Percentiles rank a stretch among this genome's conserved stretches.
These are phyloP conservation scores for Solanum sparsipilum DNA, from an alignment of 257 asterid species.

Conservation along the genomic window DNA sequence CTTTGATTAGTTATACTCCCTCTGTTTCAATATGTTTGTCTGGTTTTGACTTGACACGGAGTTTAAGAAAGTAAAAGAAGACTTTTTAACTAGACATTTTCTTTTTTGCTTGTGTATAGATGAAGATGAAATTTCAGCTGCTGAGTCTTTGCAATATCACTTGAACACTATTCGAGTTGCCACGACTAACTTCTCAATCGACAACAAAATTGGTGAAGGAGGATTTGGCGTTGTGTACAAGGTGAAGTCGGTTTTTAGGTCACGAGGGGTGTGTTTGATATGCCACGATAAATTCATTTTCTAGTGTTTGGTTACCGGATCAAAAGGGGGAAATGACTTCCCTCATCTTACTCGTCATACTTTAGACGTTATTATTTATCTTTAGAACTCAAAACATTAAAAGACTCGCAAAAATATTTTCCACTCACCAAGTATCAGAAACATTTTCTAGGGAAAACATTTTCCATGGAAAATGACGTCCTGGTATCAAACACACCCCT, in stretches of 20 bases:
- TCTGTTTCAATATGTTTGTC: neutral
- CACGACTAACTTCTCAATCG: conserved; percentile 2
- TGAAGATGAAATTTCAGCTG: neutral
- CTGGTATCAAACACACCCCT: neutral
- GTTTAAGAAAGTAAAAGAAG: no score
- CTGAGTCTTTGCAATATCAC: neutral
- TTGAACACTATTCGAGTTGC: conserved; percentile 6
- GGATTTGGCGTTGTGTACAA: conserved; percentile 15
- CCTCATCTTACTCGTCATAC: neutral
- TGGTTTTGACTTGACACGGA: neutral
- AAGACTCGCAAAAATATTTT: no score
- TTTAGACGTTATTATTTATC: neutral
- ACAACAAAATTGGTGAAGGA: conserved; percentile 6
- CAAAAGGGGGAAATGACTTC: neutral
- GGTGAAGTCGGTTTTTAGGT: neutral
- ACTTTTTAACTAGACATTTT: neutral
- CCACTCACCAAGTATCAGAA: neutral
- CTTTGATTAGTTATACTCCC: no score
- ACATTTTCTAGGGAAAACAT: neutral
- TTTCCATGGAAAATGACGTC: no score
- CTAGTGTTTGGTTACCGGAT: neutral
- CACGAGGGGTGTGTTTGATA: neutral
- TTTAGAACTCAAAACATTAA: neutral
- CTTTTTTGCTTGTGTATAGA: neutral
- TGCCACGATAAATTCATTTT: neutral